Conservation (phyloP, 2,329 filamentous ascomycete genomes). For the Phoma herbarum region DNA sequence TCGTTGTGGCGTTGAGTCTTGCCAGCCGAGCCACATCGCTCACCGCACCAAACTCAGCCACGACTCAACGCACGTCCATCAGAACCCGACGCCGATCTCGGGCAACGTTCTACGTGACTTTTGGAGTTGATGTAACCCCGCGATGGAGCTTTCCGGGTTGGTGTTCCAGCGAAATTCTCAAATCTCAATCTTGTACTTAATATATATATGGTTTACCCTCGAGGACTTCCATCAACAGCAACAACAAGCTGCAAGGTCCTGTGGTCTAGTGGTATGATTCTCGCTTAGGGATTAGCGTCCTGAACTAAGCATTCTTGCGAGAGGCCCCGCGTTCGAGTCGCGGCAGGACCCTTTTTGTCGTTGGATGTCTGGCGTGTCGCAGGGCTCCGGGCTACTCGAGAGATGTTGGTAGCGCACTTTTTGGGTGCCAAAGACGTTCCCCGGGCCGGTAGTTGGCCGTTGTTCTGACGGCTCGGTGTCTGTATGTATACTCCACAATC, state of each 20-base stretch:
- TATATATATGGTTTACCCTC: too few species aligned
- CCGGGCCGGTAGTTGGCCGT: too few species aligned
- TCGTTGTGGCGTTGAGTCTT: background rate
- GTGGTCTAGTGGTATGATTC: slow-evolving; percentile 51
- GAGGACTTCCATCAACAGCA: background rate
- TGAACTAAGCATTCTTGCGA: slow-evolving; percentile 37
- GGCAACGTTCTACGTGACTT: background rate
- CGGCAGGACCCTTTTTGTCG: slow-evolving; percentile 38
- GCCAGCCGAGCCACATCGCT: background rate
- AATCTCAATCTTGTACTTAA: background rate
- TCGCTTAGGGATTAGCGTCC: slow-evolving; percentile 68
- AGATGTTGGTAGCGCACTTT: too few species aligned
- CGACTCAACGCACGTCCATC: background rate
- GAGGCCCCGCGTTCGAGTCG: slow-evolving; percentile 51
- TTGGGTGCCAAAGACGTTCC: too few species aligned
- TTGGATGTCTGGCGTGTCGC: too few species aligned
- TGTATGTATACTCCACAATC: too few species aligned
- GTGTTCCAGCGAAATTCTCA: too few species aligned
- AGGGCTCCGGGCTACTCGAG: background rate
- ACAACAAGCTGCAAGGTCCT: background rate
- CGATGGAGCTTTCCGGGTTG: too few species aligned
- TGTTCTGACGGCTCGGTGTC: too few species aligned
- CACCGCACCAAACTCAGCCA: background rate
- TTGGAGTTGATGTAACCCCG: background rate
- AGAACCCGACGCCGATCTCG: background rate